Evolutionary conservation across 1,284 basidiomycete genomes (phyloP).

Genomic region (Bondarzewia mesenterica): DNA sequence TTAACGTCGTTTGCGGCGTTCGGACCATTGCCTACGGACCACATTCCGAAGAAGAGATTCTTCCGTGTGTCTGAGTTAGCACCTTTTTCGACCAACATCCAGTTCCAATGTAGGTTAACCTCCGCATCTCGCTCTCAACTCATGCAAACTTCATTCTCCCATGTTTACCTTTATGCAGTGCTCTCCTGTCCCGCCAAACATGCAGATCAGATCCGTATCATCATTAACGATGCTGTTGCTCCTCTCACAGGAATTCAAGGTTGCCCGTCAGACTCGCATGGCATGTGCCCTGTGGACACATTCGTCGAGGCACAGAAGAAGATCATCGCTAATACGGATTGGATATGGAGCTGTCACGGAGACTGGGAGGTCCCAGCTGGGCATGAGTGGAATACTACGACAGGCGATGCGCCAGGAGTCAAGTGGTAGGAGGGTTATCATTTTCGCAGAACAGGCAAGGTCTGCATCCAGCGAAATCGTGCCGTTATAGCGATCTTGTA

Average conservation of each 20-base stretch:
- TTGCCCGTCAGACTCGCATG: conserved; percentile 66
- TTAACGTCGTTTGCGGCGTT: conserved; percentile 58
- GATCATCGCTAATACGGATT: conserved; percentile 64
- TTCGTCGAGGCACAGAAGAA: conserved; percentile 70
- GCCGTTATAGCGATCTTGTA: not conserved
- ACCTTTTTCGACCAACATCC: conserved; percentile 71
- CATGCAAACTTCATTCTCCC: not conserved
- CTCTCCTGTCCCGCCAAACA: conserved; percentile 46
- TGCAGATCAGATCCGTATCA: conserved; percentile 62
- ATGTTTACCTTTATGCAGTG: conserved; percentile 26
- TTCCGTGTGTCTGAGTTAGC: conserved; percentile 65
- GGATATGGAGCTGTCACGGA: conserved; percentile 68
- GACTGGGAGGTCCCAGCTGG: conserved; percentile 55
- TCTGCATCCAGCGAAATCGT: not conserved
- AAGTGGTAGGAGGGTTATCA: not conserved
- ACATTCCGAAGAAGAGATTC: conserved; percentile 52
- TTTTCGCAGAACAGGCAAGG: not conserved
- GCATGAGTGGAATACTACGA: conserved; percentile 50
- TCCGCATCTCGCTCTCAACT: conserved; percentile 2
- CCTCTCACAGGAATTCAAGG: conserved; percentile 72
- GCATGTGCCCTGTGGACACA: conserved; percentile 71
- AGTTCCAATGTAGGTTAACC: conserved; percentile 57
- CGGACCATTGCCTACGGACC: conserved; percentile 66
- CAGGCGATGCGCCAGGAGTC: conserved; percentile 33
- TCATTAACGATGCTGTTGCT: conserved; percentile 84